Evolutionary conservation across 805 yeast species (phyloP), one percentile per base, ranked within the genome.

Genomic region (Saccharomycopsis javanensis): DNA sequence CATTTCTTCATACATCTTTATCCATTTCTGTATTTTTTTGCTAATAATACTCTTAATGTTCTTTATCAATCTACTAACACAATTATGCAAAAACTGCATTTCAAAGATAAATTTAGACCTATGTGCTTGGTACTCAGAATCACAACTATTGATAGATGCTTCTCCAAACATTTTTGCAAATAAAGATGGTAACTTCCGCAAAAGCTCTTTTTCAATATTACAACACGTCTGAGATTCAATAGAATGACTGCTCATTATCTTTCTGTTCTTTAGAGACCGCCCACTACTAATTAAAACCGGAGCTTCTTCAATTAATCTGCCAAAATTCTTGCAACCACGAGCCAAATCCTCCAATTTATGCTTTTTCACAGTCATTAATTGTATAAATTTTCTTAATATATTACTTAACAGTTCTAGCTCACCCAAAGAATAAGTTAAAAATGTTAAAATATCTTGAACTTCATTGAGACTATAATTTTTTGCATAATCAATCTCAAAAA

Each of bases 1-100:
- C 10, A 76, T 53, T 37, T 76, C 79, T 6, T 75, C 75, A 55
- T 73, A 74, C 6, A 69, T 55, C 50, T 67, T 71, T 76, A 80
- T 73, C 82, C 82, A 79, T 45, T 64, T 67, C 31, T 67, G 66
- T 3, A 78, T 67, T 56, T 72, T 72, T 4, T 56, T 63, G 18
- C 63, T 63, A 5, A 75, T 56, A 50, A 77, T 60, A n/a, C 60
- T 61, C 18, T 69, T 68, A 6, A 74, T 67, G 20, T 68, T 66
- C 7, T 57, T 55, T 6, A 68, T 60, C 33, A 79, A 64, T 56
- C 70, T 69, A 4, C 57, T 62, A 13, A 23, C 50, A 34, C 62
- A 55, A 31, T 27, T 58, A 54, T 42, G 63, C 64, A 55, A 60
- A 53, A 7, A 28, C 48, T 34, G 61, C 13, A 55, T 27, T 18